These are phyloP conservation scores for Penicillium herquei DNA, from an alignment of 495 filamentous ascomycete species.

Conservation along the genomic window DNA sequence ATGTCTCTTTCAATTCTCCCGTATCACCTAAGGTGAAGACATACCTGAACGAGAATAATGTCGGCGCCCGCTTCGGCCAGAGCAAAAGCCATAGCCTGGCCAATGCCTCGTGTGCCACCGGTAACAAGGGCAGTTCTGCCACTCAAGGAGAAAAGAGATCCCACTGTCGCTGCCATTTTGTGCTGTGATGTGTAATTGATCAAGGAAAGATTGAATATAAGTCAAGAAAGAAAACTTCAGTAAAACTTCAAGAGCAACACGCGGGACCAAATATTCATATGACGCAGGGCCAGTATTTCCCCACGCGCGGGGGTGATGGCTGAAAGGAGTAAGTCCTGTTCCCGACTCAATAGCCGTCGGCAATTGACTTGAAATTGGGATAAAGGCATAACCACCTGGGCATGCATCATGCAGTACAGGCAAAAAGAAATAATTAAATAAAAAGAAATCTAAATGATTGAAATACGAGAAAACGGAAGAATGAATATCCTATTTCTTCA, in stretches of 20 bases:
- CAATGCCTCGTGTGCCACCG: constrained; percentile 85
- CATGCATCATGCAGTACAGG: not conserved
- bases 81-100: constrained; percentile 77
- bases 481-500: too few species aligned
- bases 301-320: constrained; percentile 17
- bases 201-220: not conserved
- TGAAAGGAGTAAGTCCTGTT: constrained; percentile 13
- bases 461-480: not conserved
- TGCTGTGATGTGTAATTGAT: not conserved
- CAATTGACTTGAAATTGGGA: constrained; percentile 17
- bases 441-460: not conserved
- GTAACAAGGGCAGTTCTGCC: constrained; percentile 78
- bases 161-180: constrained; percentile 28
- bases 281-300: constrained; percentile 6
- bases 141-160: constrained; percentile 44
- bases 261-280: constrained; percentile 3
- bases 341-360: constrained; percentile 26
- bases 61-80: constrained; percentile 84
- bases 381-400: not conserved
- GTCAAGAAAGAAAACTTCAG: not conserved
- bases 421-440: not conserved
- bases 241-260: constrained; percentile 3
- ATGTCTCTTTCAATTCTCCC: not conserved
- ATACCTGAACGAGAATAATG: constrained; percentile 61
- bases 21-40: not conserved